Conservation (phyloP, 495 filamentous ascomycete genomes). For the Tetracladium marchalianum region DNA sequence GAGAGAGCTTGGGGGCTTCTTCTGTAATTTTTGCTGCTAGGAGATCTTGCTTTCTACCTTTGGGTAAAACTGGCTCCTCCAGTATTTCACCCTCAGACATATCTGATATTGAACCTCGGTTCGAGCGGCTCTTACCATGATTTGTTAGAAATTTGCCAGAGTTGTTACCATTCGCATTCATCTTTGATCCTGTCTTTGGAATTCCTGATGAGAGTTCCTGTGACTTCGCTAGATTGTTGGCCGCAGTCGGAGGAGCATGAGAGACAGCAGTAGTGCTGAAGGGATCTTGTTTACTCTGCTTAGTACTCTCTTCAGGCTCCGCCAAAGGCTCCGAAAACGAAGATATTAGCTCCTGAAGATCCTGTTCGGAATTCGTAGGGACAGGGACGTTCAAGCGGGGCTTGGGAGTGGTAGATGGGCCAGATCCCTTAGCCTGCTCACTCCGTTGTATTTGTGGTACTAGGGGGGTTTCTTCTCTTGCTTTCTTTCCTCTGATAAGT, state of each 20-base stretch:
- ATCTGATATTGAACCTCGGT: constrained; percentile 9
- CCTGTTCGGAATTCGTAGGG: constrained; percentile 10
- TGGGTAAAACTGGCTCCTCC: constrained; percentile 7
- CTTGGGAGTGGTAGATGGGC: constrained; percentile 4
- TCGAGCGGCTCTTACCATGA: neutral
- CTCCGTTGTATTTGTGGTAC: constrained; percentile 11
- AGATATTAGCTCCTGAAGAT: constrained; percentile 15
- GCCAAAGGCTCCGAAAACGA: constrained; percentile 9
- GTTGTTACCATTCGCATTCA: constrained; percentile 5
- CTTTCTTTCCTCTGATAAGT: constrained; percentile 14
- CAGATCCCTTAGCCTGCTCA: constrained; percentile 1
- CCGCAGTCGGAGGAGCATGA: neutral
- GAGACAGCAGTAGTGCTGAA: neutral
- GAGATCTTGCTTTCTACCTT: neutral
- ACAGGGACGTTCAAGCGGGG: constrained; percentile 4
- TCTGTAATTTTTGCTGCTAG: constrained; percentile 7
- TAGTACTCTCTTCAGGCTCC: constrained; percentile 8
- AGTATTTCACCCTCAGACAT: constrained; percentile 20
- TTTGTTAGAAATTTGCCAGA: neutral
- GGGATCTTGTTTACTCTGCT: constrained; percentile 2
- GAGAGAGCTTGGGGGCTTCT: neutral
- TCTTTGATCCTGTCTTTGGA: constrained; percentile 11
- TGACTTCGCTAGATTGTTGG: constrained; percentile 7
- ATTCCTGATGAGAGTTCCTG: constrained; percentile 15
- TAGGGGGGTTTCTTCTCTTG: constrained; percentile 9